These are phyloP conservation scores for Rhodotorula sp. DNA, from an alignment of 1,284 basidiomycete species.

Conservation along the genomic window DNA sequence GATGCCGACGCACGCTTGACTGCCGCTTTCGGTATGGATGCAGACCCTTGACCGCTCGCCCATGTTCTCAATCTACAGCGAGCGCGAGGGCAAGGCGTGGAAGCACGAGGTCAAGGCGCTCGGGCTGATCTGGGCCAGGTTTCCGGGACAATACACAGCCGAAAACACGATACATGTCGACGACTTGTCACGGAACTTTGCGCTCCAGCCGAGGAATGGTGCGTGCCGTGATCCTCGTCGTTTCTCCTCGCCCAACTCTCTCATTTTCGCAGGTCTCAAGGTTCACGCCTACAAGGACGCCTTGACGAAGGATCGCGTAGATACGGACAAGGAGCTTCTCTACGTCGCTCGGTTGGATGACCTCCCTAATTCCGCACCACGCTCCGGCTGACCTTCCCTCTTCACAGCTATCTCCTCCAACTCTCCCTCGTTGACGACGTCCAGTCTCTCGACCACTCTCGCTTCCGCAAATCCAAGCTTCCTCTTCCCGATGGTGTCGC, in stretches of 20 bases:
- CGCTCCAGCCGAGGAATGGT: slow-evolving; percentile 37
- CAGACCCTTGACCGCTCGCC: slow-evolving; percentile 68
- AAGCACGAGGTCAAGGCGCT: slow-evolving; percentile 64
- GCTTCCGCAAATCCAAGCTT: slow-evolving; percentile 25
- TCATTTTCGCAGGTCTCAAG: slow-evolving; percentile 23
- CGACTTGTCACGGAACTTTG: slow-evolving; percentile 21
- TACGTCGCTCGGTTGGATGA: slow-evolving; percentile 33
- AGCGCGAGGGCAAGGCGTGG: slow-evolving; percentile 68
- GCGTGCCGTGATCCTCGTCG: too few relatives aligned
- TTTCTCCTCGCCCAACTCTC: too few relatives aligned
- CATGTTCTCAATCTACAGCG: slow-evolving; percentile 84
- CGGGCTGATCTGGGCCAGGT: slow-evolving; percentile 81
- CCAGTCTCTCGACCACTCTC: slow-evolving; percentile 25
- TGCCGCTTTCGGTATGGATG: slow-evolving; percentile 30
- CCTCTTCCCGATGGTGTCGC: slow-evolving; percentile 13
- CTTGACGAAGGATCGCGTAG: slow-evolving; percentile 6
- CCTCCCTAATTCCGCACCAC: background rate
- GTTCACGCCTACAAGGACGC: slow-evolving; percentile 39
- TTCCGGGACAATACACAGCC: slow-evolving; percentile 60
- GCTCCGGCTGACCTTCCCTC: background rate
- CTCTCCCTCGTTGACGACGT: slow-evolving; percentile 21
- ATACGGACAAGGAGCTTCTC: slow-evolving; percentile 37
- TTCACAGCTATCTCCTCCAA: slow-evolving; percentile 32
- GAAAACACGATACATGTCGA: slow-evolving; percentile 37
- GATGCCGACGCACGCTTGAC: background rate